phyloP scores from a whole-genome alignment of 2,329 filamentous ascomycete genomes.

The Sordariomycetes sp. region DNA sequence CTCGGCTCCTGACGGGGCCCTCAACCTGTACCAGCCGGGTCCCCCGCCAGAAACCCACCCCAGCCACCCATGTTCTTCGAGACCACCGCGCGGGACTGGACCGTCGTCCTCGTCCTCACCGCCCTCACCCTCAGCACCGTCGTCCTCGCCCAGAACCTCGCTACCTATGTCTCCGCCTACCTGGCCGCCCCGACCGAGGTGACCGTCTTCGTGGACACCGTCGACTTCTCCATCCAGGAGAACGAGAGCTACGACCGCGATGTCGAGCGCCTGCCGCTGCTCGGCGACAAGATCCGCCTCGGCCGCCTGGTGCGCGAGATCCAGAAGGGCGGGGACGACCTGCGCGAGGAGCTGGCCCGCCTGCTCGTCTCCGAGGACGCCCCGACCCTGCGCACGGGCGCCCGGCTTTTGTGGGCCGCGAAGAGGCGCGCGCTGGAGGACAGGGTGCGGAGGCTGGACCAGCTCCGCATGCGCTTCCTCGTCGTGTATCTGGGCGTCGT shows the following conservation, averaged over 20 bases:
- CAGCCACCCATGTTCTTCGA: slow-evolving; percentile 18
- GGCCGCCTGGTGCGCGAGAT: slow-evolving; percentile 49
- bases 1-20: not conserved
- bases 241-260: slow-evolving; percentile 55
- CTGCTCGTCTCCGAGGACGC: slow-evolving; percentile 36
- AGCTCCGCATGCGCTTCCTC: slow-evolving; percentile 54
- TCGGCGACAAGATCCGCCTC: slow-evolving; percentile 53
- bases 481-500: slow-evolving; percentile 55
- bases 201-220: slow-evolving; percentile 44
- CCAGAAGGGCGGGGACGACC: slow-evolving; percentile 46
- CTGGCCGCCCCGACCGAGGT: slow-evolving; percentile 47
- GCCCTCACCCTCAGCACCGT: slow-evolving; percentile 45
- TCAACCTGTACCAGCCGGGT: not conserved
- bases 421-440: slow-evolving; percentile 44
- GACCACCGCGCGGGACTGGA: slow-evolving; percentile 42
- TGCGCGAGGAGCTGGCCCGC: slow-evolving; percentile 47
- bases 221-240: slow-evolving; percentile 52
- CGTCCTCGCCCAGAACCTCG: slow-evolving; percentile 39
- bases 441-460: slow-evolving; percentile 45
- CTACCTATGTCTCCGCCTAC: slow-evolving; percentile 45
- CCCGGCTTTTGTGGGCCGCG: slow-evolving; percentile 47
- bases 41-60: not conserved
- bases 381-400: slow-evolving; percentile 30
- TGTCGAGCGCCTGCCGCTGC: slow-evolving; percentile 42
- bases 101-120: slow-evolving; percentile 45